Conservation (phyloP, 495 filamentous ascomycete genomes). For the Talaromyces liani region DNA sequence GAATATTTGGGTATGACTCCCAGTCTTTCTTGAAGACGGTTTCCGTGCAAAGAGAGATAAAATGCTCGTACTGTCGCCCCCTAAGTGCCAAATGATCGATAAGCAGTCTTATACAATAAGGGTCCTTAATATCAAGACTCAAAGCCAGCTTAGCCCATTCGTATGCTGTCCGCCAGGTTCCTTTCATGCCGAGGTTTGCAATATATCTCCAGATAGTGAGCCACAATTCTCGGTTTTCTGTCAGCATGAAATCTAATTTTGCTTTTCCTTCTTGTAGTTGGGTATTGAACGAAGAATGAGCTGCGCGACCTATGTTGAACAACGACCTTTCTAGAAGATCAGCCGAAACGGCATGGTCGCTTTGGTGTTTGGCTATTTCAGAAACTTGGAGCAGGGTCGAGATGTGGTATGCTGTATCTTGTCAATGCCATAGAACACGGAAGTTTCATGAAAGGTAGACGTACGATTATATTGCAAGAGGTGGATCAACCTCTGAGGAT, state of each 20-base stretch:
- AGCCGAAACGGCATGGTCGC: conserved; percentile 74
- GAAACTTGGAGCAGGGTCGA: conserved; percentile 90
- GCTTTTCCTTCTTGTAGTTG: conserved; percentile 74
- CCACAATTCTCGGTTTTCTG: conserved; percentile 89
- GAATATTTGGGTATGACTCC: conserved; percentile 52
- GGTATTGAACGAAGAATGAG: conserved; percentile 68
- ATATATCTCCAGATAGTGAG: conserved; percentile 86
- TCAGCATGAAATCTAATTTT: conserved; percentile 65
- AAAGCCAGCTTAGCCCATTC: conserved; percentile 89
- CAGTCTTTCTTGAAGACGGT: conserved; percentile 45
- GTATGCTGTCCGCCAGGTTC: conserved; percentile 86
- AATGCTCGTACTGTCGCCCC: conserved; percentile 65
- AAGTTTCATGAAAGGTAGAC: conserved; percentile 5
- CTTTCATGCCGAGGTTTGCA: conserved; percentile 72
- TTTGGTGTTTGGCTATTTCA: conserved; percentile 82
- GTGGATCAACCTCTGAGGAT: conserved; percentile 62
- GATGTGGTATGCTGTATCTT: conserved; percentile 64
- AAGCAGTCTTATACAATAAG: conserved; percentile 69
- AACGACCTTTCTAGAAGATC: conserved; percentile 88
- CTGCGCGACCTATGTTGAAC: conserved; percentile 84
- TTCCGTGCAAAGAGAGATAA: conserved; percentile 62
- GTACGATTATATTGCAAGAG: conserved; percentile 58
- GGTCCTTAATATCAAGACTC: conserved; percentile 69
- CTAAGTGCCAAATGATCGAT: conserved; percentile 81
- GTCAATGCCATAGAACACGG: not conserved